These are phyloP conservation scores for Ophiocordyceps robertsii DNA, from an alignment of 2,329 filamentous ascomycete species.

Conservation along the genomic window DNA sequence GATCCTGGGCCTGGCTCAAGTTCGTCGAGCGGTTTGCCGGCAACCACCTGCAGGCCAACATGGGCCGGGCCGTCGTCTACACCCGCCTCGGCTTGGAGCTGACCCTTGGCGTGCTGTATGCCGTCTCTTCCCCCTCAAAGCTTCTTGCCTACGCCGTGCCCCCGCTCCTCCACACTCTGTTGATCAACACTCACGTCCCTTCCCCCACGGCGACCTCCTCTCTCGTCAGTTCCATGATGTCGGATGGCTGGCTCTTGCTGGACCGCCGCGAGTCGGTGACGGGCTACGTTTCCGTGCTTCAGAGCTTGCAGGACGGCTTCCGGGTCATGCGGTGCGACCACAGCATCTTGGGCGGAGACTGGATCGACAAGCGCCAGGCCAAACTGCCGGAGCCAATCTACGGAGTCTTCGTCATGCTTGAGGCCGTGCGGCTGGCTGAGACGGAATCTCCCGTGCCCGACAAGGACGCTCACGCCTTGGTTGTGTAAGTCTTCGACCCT, in stretches of 20 bases:
- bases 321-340: constrained; percentile 86
- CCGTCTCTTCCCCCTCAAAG: constrained; percentile 54
- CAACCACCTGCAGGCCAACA: constrained; percentile 28
- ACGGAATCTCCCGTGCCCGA: constrained; percentile 40
- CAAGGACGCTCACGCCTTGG: constrained; percentile 61
- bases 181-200: constrained; percentile 62
- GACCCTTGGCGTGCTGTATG: constrained; percentile 49
- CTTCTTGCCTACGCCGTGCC: constrained; percentile 55
- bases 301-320: constrained; percentile 58
- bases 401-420: constrained; percentile 89
- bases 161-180: constrained; percentile 55
- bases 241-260: constrained; percentile 59
- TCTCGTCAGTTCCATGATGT: constrained; percentile 52
- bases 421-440: constrained; percentile 74
- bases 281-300: constrained; percentile 83
- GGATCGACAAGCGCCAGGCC: constrained; percentile 46
- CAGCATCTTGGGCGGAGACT: constrained; percentile 85
- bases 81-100: constrained; percentile 63
- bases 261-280: constrained; percentile 78
- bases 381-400: constrained; percentile 76
- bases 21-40: constrained; percentile 27
- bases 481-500: constrained; percentile 49
- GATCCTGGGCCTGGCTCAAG: constrained; percentile 53
- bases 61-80: constrained; percentile 50
- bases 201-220: constrained; percentile 43